Base-by-base conservation (phyloP, 768 basidiomycete genomes). In the Neoboletus magnificus region DNA sequence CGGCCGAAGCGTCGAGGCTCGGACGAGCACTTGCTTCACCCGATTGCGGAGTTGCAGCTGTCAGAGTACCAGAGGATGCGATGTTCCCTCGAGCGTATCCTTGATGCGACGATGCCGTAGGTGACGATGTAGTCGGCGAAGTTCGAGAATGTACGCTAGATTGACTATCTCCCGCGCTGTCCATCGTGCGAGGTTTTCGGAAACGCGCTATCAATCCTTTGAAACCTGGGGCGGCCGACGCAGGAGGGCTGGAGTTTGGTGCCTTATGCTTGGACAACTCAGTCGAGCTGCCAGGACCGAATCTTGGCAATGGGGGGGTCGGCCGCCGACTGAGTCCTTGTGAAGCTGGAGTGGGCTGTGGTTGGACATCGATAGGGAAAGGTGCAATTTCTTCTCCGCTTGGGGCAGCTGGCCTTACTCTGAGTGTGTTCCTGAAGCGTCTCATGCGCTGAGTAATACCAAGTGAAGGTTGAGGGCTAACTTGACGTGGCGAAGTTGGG, bases 201-300 rank as follows among this genome's bases (percentile, higher is more conserved):
- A 92, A 89, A 30, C 87, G 83, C 29, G 89, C 82, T 82, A 93
- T 91, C 70, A 93, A 86, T 15, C 89, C 86, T 69, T 83, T 89
- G 25, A 92, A 65, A 22, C 89, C 86, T 33, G 90, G 90, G 20
- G 84, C 78, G 27, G 87, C 81, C 22, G 86, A 83, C 4, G 87
- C 81, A 61, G 87, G 84, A n/a, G 87, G 86, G 56, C 80, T 82
- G 2, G 82, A 71, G 30, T 81, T 69, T 20, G 82, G 71, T 4
- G 81, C 76, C 66, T 83, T 87, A 56, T 80, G 78, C 60, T 82
- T 77, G 23, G 71, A 73, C 18, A 74, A 62, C 47, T 89, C 87
- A 4, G 77, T 78, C 9, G 82, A 61, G 49, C 70, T 70, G 4
- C 68, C 61, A n/a, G 62, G 47, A 8, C 59, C 59, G 5, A 70